A percentile compares a stretch with the other conserved stretches of the same genome.
Conservation (phyloP, 2,329 filamentous ascomycete species). For the Botrytis deweyae region DNA sequence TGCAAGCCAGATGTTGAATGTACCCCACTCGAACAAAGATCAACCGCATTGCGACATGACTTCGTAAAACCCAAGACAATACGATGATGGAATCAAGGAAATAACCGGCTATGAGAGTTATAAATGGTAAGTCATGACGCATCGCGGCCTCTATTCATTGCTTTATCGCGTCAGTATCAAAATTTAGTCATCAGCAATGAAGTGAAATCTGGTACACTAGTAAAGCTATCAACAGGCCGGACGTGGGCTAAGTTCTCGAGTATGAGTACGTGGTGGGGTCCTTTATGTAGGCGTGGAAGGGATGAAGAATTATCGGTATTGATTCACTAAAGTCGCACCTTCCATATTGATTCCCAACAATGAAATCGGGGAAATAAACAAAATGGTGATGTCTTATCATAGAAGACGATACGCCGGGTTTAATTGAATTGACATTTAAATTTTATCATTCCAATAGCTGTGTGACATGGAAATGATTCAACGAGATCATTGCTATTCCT, state of each 20-base stretch:
- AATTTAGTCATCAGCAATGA: neutral
- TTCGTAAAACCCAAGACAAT: neutral
- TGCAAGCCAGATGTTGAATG: neutral
- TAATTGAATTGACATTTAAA: neutral
- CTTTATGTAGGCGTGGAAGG: neutral
- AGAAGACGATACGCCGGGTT: neutral
- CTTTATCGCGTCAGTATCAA: neutral
- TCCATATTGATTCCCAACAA: neutral
- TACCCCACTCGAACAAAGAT: neutral
- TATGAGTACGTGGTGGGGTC: neutral
- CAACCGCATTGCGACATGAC: neutral
- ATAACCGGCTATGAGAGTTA: neutral
- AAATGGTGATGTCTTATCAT: neutral
- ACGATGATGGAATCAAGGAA: neutral
- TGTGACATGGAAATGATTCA: neutral
- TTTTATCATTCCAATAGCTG: neutral
- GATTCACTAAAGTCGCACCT: neutral
- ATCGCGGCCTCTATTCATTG: neutral
- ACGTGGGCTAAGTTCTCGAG: neutral
- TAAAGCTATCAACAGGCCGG: neutral
- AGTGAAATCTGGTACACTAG: neutral
- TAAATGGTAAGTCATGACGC: neutral
- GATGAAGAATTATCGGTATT: neutral
- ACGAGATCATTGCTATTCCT: too few relatives aligned
- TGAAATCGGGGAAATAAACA: neutral